A percentile compares a stretch with the other conserved stretches of the same genome.
These are phyloP conservation scores for Pythium brassicae DNA, from an alignment of 352 stramenopile genomes.

Conservation along the genomic window DNA sequence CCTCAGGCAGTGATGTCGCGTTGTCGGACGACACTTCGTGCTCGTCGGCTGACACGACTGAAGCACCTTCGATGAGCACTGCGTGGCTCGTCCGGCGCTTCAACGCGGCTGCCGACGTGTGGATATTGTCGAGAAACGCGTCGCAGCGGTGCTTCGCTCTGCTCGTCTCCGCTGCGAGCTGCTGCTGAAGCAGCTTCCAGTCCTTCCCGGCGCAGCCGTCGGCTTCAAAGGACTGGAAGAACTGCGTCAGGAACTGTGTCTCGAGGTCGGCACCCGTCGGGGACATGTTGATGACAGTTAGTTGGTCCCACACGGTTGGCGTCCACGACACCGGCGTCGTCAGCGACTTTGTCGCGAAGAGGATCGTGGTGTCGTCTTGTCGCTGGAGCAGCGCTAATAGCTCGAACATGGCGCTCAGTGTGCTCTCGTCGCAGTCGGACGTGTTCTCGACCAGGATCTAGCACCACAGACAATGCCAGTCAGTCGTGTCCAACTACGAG, in stretches of 20 bases:
- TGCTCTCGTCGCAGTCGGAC: slow-evolving; percentile 34
- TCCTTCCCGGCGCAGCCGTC: slow-evolving; percentile 3
- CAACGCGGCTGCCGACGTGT: background rate
- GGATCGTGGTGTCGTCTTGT: slow-evolving; percentile 33
- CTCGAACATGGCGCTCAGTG: slow-evolving; percentile 31
- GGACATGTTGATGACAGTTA: slow-evolving; percentile 38
- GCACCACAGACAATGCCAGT: no score
- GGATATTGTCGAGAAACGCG: slow-evolving; percentile 6
- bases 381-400: slow-evolving; percentile 33
- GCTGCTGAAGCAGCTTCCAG: slow-evolving; percentile 7
- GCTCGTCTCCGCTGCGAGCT: background rate
- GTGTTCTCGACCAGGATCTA: slow-evolving; percentile 51
- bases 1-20: slow-evolving; percentile 2
- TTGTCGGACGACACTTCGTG: background rate
- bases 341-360: slow-evolving; percentile 39
- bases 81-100: background rate
- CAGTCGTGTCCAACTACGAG: no score
- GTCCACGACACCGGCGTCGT: slow-evolving; percentile 29
- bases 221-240: slow-evolving; percentile 13
- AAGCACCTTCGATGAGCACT: background rate
- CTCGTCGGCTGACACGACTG: background rate
- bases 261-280: slow-evolving; percentile 32
- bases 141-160: slow-evolving; percentile 3
- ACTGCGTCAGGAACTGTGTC: slow-evolving; percentile 27
- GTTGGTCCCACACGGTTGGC: slow-evolving; percentile 55